Evolutionary conservation across 768 basidiomycete genomes (phyloP), one percentile per base, ranked within the genome.

Genomic region (Paxillus ammoniavirescens): DNA sequence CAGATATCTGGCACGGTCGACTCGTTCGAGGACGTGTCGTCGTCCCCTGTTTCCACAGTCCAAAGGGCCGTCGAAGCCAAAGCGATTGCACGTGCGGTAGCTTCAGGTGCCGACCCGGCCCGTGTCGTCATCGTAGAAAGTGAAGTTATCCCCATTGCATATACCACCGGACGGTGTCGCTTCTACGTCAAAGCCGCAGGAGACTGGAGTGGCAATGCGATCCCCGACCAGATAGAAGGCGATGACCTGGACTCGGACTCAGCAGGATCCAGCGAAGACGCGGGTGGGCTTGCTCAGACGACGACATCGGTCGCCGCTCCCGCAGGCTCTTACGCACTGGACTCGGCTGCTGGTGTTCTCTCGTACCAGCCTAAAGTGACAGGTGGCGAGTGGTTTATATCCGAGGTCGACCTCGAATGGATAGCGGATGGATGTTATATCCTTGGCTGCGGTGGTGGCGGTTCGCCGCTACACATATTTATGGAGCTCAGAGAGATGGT

Each of bases 141-240:
- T 38, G 75, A 81, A 45, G 74, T 75, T 14, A 71, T 86, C 49
- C 83, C 83, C 13, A 50, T 71, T 50, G 69, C 68, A 12, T 70
- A 70, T 56, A 70, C 68, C 46, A 38, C 61, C 4, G 68, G 68
- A 42, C 63, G 70, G 45, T 70, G 70, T 28, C 70, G 68, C 26
- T 71, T 87, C 60, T 80, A 82, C 56, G 82, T 84, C 56, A 78
- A 80, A 56, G 86, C 82, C 1, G 80, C 82, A 4, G 84, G 86
- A 1, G 82, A 86, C 47, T 72, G 68, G 68, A 59, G 64, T 45
- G 70, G 68, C 36, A 30, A 52, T 15, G 56, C 60, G 9, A 57
- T 64, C n/a, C 59, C 64, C 8, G 62, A 59, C 43, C 55, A 60
- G 36, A 56, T 53, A 49, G 62, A 67, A 8, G 58, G 54, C n/a